Evolutionary conservation across 495 filamentous ascomycete species (phyloP).

Genomic region (Podospora pseudopauciseta): DNA sequence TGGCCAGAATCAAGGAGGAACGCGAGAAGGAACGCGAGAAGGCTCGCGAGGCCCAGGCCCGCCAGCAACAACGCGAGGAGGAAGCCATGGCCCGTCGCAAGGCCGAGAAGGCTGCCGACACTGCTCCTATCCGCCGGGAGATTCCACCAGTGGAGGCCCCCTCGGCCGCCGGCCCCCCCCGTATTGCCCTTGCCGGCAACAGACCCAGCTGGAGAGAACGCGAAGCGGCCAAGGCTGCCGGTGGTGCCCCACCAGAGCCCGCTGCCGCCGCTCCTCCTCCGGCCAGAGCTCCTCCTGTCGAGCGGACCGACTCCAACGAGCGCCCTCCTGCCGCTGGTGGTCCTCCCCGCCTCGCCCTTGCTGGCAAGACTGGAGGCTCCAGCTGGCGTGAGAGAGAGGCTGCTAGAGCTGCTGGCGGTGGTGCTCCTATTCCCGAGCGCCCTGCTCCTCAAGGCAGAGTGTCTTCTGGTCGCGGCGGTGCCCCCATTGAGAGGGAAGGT

Average conservation of each 20-base stretch:
- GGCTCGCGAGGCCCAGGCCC: constrained; percentile 45
- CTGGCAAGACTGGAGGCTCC: constrained; percentile 42
- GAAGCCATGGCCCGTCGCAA: constrained; percentile 51
- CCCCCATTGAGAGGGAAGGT: constrained; percentile 29
- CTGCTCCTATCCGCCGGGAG: constrained; percentile 34
- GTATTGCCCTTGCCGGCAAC: constrained; percentile 30
- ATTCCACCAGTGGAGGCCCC: constrained; percentile 38
- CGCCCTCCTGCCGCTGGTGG: constrained; percentile 40
- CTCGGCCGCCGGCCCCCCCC: constrained; percentile 34
- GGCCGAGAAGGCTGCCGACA: constrained; percentile 42
- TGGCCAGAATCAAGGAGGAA: constrained; percentile 73
- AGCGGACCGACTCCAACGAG: constrained; percentile 54
- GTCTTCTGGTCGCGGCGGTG: constrained; percentile 30
- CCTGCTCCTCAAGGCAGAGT: constrained; percentile 25
- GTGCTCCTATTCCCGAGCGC: constrained; percentile 21
- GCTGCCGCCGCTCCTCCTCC: constrained; percentile 21
- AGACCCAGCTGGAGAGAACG: constrained; percentile 46
- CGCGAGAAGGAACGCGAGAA: constrained; percentile 78
- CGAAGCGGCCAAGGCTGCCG: constrained; percentile 33
- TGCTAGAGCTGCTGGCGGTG: constrained; percentile 44
- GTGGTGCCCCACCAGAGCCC: constrained; percentile 9
- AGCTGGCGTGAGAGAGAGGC: constrained; percentile 86
- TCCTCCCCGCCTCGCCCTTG: constrained; percentile 66
- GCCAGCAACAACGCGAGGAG: constrained; percentile 51
- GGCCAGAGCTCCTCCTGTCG: constrained; percentile 31